Conservation (phyloP, 345 rosid genomes). For the Eucalyptus camaldulensis region DNA sequence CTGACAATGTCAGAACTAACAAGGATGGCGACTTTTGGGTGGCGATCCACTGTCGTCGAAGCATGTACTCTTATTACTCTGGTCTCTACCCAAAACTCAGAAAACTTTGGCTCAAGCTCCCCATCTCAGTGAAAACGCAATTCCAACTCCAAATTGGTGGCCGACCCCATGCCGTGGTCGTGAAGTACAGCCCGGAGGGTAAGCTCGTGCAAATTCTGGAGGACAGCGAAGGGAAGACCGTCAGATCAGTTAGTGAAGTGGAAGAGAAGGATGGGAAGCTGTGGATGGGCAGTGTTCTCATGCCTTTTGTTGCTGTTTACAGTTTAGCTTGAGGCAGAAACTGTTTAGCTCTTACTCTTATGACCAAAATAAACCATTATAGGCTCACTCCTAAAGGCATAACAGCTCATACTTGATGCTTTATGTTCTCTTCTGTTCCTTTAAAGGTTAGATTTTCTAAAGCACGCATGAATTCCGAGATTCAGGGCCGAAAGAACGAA, state of each 20-base stretch:
- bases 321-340: neutral
- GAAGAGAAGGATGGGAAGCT: constrained; percentile 40
- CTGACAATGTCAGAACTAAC: constrained; percentile 73
- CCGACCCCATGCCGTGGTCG: constrained; percentile 7
- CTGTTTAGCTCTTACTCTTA: neutral
- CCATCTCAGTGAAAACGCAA: constrained; percentile 14
- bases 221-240: constrained; percentile 29
- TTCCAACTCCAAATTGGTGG: constrained; percentile 22
- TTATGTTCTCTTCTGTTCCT: neutral
- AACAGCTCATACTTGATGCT: neutral
- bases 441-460: no score
- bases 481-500: no score
- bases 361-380: neutral
- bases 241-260: constrained; percentile 25
- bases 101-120: constrained; percentile 23
- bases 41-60: constrained; percentile 20
- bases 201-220: constrained; percentile 23
- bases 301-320: constrained; percentile 24
- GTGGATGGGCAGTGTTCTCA: constrained; percentile 36
- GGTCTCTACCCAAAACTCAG: constrained; percentile 12
- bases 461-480: no score
- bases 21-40: constrained; percentile 38
- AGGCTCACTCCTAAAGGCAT: neutral
- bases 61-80: neutral
- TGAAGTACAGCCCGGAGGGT: constrained; percentile 23